Evolutionary conservation across 2,329 filamentous ascomycete genomes (phyloP), one percentile per base, ranked within the genome.

Genomic region (Chaetoscypha palmicola): DNA sequence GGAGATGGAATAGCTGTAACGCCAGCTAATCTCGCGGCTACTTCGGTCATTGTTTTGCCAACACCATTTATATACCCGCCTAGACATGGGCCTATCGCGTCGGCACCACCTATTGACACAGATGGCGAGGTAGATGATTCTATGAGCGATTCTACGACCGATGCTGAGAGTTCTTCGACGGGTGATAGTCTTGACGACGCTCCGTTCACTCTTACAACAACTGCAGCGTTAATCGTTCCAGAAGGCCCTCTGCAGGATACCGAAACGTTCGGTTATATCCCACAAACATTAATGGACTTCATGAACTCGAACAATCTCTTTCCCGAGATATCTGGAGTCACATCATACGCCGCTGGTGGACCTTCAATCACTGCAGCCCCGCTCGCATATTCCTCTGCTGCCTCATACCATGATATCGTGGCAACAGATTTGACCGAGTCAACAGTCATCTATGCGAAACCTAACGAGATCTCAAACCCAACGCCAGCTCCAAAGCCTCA

Each of bases 11-110:
- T 11, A 21, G 2, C 34, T 8, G 16, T 22, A 12, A 12, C 19
- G 3, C 14, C 20, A 9, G 5, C 39, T 2, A 14, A 32, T 26
- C 17, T 41, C 5, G 21, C 20, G 35, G 17, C 34, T 16, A 26
- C 21, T n/a, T 22, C 21, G 3, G 22, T 41, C 5, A 41, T 35
- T 31, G 24, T 31, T 2, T 16, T 41, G 14, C 44, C 42, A 31
- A 51, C 50, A 5, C 53, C 53, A 8, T 55, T 55, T 43, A 48
- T 55, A 10, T 52, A 51, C 21, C 21, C 34, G 5, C 52, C 52
- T 2, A 2, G 17, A 11, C 32, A 41, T 24, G 50, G 45, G 4
- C n/a, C n/a, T n/a, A n/a, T n/a, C n/a, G n/a, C n/a, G n/a, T n/a
- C n/a, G n/a, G n/a, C n/a, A n/a, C n/a, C n/a, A n/a, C n/a, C n/a